These are phyloP conservation scores for Talaromyces thailandensis DNA, from an alignment of 495 filamentous ascomycete species.

Conservation along the genomic window DNA sequence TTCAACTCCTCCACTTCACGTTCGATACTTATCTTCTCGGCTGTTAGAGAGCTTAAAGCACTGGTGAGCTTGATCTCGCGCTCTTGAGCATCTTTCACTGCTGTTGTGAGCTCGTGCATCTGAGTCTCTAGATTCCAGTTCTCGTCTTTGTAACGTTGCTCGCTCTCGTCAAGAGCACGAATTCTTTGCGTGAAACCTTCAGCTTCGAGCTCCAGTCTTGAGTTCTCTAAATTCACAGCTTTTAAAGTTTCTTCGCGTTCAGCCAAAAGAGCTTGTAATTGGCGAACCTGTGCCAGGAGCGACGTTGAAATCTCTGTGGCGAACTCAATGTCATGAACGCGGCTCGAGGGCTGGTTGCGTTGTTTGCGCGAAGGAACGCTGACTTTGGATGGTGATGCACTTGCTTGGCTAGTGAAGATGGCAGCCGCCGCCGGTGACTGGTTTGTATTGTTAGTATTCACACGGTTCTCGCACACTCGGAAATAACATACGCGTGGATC, in stretches of 20 bases:
- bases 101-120: constrained; percentile 68
- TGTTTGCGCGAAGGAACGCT: constrained; percentile 75
- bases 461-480: background rate
- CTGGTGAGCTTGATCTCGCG: constrained; percentile 73
- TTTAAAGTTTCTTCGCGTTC: constrained; percentile 85
- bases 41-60: constrained; percentile 51
- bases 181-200: constrained; percentile 73
- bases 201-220: constrained; percentile 69
- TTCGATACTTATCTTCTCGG: constrained; percentile 69
- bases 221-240: constrained; percentile 60
- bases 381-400: constrained; percentile 81
- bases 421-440: constrained; percentile 60
- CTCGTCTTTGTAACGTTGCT: constrained; percentile 92
- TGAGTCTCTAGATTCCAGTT: constrained; percentile 94
- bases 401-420: constrained; percentile 77
- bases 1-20: constrained; percentile 85
- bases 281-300: constrained; percentile 78
- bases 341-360: constrained; percentile 78
- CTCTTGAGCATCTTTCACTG: constrained; percentile 61
- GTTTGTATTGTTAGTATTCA: background rate
- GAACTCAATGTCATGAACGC: constrained; percentile 90
- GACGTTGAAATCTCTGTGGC: constrained; percentile 92
- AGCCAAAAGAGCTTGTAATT: constrained; percentile 69
- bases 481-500: constrained; percentile 18
- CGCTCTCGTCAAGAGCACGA: constrained; percentile 78